Evolutionary conservation across 495 filamentous ascomycete genomes (phyloP).

Genomic region (Penicillium canescens): DNA sequence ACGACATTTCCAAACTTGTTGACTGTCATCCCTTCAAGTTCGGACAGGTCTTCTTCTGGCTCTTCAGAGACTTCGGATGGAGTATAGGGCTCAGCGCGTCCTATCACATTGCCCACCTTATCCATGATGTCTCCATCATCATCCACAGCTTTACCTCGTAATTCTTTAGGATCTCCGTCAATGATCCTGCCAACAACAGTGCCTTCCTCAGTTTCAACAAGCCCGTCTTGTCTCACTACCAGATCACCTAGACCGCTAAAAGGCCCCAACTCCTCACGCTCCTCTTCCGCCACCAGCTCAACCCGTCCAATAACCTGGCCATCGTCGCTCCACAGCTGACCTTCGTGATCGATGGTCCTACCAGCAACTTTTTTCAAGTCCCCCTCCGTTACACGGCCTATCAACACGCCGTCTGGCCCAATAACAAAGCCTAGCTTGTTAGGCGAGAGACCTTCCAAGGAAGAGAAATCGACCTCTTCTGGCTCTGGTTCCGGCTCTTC

Average conservation of each 20-base stretch:
- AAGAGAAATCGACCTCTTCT: conserved; percentile 58
- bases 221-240: conserved; percentile 66
- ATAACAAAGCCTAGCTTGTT: conserved; percentile 83
- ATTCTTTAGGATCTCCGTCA: conserved; percentile 73
- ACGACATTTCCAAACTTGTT: conserved; percentile 90
- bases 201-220: conserved; percentile 67
- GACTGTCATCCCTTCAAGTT: conserved; percentile 77
- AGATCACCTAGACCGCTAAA: conserved; percentile 76
- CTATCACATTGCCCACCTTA: conserved; percentile 75
- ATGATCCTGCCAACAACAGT: conserved; percentile 69
- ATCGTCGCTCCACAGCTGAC: conserved; percentile 66
- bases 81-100: conserved; percentile 66
- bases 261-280: conserved; percentile 69
- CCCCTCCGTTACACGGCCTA: conserved; percentile 69
- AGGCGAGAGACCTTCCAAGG: conserved; percentile 63
- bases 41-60: conserved; percentile 62
- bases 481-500: conserved; percentile 39
- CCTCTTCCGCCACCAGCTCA: conserved; percentile 70
- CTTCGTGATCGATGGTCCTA: conserved; percentile 63
- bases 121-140: conserved; percentile 84
- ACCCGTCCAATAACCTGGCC: conserved; percentile 73
- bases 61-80: conserved; percentile 51
- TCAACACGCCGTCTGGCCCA: conserved; percentile 64
- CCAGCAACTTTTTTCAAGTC: conserved; percentile 66
- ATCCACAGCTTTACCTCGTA: conserved; percentile 74